Conservation (phyloP, 148 eudicot genomes). For the Persicaria maculosa region DNA sequence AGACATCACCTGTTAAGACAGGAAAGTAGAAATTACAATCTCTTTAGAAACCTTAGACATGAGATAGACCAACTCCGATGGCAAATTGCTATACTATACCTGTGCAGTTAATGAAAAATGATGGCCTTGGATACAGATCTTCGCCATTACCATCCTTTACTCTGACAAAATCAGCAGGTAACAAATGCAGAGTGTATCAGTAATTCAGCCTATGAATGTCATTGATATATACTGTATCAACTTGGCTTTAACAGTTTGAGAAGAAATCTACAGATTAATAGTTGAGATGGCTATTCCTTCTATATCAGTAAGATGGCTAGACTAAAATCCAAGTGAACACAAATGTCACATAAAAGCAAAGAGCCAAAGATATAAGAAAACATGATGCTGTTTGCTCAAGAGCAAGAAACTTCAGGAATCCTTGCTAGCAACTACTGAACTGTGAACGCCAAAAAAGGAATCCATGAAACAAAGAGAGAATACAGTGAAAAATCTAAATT, state of each 20-base stretch:
- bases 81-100: conserved; percentile 33
- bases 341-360: neutral
- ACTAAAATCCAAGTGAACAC: neutral
- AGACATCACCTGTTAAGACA: conserved; percentile 64
- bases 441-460: neutral
- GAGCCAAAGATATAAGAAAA: neutral
- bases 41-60: neutral
- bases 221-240: neutral
- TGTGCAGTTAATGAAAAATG: conserved; percentile 66
- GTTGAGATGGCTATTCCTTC: neutral
- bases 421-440: conserved; percentile 1
- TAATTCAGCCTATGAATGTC: neutral
- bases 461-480: neutral
- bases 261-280: neutral
- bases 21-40: neutral
- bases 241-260: neutral
- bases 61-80: neutral
- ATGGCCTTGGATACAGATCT: conserved; percentile 60
- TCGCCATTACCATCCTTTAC: conserved; percentile 68
- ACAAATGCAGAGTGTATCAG: neutral
- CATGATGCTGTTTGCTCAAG: neutral
- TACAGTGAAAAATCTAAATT: neutral
- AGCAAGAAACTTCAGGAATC: neutral
- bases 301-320: neutral
- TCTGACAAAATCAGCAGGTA: conserved; percentile 25